phyloP scores from a whole-genome alignment of 257 asterid species.

The Fraxinus pennsylvanica region DNA sequence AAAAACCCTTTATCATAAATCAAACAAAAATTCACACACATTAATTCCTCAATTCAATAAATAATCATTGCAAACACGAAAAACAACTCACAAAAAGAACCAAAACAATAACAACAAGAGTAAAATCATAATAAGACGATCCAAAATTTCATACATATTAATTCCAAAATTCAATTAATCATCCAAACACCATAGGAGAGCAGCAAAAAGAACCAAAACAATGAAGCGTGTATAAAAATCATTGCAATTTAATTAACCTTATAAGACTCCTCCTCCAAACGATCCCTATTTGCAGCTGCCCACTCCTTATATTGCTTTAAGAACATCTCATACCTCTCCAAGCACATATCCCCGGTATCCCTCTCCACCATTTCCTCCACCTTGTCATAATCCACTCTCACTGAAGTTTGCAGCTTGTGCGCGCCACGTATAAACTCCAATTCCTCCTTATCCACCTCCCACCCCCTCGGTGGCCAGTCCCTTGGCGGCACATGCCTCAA shows the following conservation, averaged over 20 bases:
- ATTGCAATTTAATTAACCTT: constrained; percentile 50
- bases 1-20: constrained; percentile 1
- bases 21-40: not conserved
- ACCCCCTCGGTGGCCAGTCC: constrained; percentile 97
- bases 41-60: not conserved
- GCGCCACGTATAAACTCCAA: constrained; percentile 87
- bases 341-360: constrained; percentile 52
- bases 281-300: constrained; percentile 76
- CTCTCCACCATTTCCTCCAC: constrained; percentile 55
- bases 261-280: constrained; percentile 78
- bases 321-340: constrained; percentile 81
- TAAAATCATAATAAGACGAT: constrained; percentile 2
- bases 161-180: not conserved
- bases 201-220: constrained; percentile 4
- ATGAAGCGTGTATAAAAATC: not conserved
- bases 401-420: constrained; percentile 51
- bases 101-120: not conserved
- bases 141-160: not conserved
- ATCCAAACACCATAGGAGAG: not conserved
- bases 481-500: constrained; percentile 76
- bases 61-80: not conserved
- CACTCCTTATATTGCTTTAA: constrained; percentile 86
- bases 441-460: constrained; percentile 81
- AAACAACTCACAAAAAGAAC: not conserved
- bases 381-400: constrained; percentile 60